Evolutionary conservation across 768 basidiomycete genomes (phyloP).

Genomic region (Trametes cinnabarina): DNA sequence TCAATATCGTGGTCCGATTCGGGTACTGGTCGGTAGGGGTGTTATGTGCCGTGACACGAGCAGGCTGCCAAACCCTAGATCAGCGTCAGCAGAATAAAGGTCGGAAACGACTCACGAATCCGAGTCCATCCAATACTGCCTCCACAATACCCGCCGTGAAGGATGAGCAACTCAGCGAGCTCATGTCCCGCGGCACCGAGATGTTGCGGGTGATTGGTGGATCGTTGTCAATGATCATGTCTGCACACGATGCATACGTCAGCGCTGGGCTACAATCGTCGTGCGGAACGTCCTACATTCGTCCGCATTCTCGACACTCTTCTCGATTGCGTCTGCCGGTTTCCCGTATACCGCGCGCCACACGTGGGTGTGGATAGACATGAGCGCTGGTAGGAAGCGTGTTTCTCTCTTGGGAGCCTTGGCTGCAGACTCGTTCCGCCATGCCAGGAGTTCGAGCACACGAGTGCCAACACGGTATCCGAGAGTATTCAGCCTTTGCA

Average conservation of each 20-base stretch:
- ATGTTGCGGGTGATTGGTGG: slow-evolving; percentile 89
- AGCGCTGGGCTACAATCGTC: neutral
- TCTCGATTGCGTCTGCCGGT: slow-evolving; percentile 92
- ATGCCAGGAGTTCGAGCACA: slow-evolving; percentile 82
- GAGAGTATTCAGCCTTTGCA: slow-evolving; percentile 76
- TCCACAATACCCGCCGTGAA: slow-evolving; percentile 97
- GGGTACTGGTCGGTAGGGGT: slow-evolving; percentile 82
- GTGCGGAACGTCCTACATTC: slow-evolving; percentile 77
- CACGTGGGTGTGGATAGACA: slow-evolving; percentile 92
- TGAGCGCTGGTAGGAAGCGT: slow-evolving; percentile 85
- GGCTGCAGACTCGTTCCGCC: slow-evolving; percentile 72
- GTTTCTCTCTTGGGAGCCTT: slow-evolving; percentile 94
- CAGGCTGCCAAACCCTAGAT: slow-evolving; percentile 57
- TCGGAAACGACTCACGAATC: slow-evolving; percentile 69
- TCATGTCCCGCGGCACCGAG: slow-evolving; percentile 92
- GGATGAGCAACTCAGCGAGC: slow-evolving; percentile 92
- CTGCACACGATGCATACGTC: slow-evolving; percentile 36
- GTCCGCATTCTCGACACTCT: slow-evolving; percentile 93
- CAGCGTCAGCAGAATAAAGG: neutral
- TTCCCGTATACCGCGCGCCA: slow-evolving; percentile 94
- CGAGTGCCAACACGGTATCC: slow-evolving; percentile 91
- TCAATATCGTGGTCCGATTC: slow-evolving; percentile 90
- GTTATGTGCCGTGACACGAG: slow-evolving; percentile 93
- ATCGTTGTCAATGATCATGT: slow-evolving; percentile 98
- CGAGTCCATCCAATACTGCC: slow-evolving; percentile 90